These are phyloP conservation scores for Carex myosuroides DNA, from an alignment of 176 grass and related monocot genomes.

Conservation along the genomic window DNA sequence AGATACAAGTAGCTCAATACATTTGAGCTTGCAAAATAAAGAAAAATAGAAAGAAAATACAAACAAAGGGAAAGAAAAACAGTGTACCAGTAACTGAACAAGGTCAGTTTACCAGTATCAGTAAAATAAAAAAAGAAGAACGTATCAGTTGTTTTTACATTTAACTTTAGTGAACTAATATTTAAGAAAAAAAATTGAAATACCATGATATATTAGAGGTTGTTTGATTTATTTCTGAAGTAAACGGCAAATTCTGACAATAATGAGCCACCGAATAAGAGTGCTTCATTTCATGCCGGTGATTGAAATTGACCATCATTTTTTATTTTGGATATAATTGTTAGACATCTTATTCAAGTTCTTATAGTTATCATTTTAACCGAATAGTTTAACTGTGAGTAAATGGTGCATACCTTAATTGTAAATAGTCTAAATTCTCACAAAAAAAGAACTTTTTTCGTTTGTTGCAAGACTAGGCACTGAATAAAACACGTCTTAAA, in stretches of 20 bases:
- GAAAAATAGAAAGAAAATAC: no score
- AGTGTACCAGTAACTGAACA: no score
- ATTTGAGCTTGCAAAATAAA: no score
- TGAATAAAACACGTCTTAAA: neutral
- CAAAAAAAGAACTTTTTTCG: neutral
- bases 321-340: neutral
- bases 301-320: neutral
- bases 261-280: neutral
- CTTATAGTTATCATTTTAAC: neutral
- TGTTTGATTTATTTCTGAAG: neutral
- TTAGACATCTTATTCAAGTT: neutral
- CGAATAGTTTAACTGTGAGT: neutral
- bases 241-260: neutral
- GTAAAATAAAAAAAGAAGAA: no score
- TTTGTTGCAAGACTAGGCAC: neutral
- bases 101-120: no score
- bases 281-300: neutral
- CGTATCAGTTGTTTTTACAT: neutral
- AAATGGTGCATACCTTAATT: neutral
- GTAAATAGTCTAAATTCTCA: neutral
- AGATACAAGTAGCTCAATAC: no score
- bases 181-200: neutral
- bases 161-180: neutral
- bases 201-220: neutral
- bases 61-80: no score